Base-by-base conservation (phyloP, 352 stramenopile genomes). In the Phytophthora pseudosyringae region DNA sequence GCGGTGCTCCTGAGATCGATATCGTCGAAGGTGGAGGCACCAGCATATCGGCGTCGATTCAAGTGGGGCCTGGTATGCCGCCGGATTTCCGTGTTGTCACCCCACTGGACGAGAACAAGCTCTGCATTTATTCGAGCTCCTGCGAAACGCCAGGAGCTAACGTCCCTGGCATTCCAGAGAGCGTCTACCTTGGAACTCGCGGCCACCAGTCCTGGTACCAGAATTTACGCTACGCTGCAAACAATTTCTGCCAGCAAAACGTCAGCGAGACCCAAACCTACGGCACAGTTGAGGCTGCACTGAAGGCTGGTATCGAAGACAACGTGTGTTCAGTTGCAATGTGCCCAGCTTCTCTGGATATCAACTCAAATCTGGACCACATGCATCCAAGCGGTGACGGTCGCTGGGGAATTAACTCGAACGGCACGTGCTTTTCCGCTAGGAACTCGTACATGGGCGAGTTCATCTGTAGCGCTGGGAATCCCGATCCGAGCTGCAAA, bases 1-100 rank as follows among this genome's bases (percentile, higher is more conserved):
- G 95, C 9, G 95, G 95, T 31, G 88, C 93, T 21, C 94, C 95
- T 6, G 95, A 98, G 67, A 98, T 98, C 62, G 95, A 98, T 64
- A 84, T 98, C 25, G 71, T 98, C 21, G 94, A 96, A 97, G 83
- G 89, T 75, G 73, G 78, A 13, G 75, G 91, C 36, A 83, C 70
- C 0, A 72, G 78, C 12, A 86, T 97, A 57, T 97, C 89, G 26
- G 93, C 73, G 1, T 85, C 75, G 4, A 76, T 88, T 16, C 80
- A 88, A 59, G 71, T 97, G 18, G 73, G 71, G n/a, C 82, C 83
- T 8, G 86, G 81, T 1, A 83, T 85, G 68, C 81, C 79, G 4
- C n/a, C 54, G 11, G 52, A 85, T 7, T 82, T 82, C 11, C 81
- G 83, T 12, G 64, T 79, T 4, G 70, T 89, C 0, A 32, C 55